A percentile compares a stretch with the other conserved stretches of the same genome.
These are phyloP conservation scores for Naganishia albida DNA, from an alignment of 1,284 basidiomycete species.

Conservation along the genomic window DNA sequence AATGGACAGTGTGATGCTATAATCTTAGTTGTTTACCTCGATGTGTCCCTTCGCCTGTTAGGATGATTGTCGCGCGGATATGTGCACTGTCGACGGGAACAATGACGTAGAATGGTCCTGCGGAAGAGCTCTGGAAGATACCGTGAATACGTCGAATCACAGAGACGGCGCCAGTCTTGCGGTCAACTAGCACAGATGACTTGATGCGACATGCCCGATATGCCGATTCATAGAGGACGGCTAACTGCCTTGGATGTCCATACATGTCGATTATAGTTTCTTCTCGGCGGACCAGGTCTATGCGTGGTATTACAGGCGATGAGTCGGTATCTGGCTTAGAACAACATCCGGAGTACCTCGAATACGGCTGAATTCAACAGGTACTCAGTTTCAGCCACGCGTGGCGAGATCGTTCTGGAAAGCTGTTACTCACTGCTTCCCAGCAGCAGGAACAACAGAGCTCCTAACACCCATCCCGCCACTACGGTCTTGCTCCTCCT, in stretches of 20 bases:
- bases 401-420: neutral
- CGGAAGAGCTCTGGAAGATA: too few species aligned
- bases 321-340: neutral
- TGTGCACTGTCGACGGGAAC: too few species aligned
- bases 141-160: too few species aligned
- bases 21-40: too few species aligned
- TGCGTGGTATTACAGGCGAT: slow-evolving; percentile 1
- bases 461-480: slow-evolving; percentile 28
- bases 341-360: slow-evolving; percentile 21
- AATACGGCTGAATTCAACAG: slow-evolving; percentile 13
- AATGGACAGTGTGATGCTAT: too few species aligned
- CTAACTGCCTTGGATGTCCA: neutral
- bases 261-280: neutral
- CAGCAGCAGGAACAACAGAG: slow-evolving; percentile 26
- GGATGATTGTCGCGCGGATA: too few species aligned
- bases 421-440: slow-evolving; percentile 28
- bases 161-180: too few species aligned
- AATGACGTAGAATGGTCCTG: too few species aligned
- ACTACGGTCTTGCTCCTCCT: slow-evolving; percentile 23
- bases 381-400: neutral
- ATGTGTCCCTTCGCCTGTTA: too few species aligned
- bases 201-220: too few species aligned
- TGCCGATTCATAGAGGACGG: neutral
- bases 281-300: neutral
- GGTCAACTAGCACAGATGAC: too few species aligned